These are phyloP conservation scores for Tulasnella sp. DNA, from an alignment of 768 basidiomycete species.

Conservation along the genomic window DNA sequence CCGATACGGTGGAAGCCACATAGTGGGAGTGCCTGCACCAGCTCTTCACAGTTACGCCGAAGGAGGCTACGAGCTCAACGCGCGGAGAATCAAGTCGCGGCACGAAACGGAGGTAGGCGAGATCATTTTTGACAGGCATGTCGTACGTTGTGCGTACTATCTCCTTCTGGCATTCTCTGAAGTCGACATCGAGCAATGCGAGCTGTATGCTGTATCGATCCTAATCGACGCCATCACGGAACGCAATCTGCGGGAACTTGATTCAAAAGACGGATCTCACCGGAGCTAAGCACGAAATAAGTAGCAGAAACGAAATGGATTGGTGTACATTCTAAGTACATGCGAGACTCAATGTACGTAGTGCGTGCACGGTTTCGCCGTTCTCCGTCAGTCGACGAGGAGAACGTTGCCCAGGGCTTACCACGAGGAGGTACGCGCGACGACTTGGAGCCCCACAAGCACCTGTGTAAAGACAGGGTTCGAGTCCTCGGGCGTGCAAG, in stretches of 20 bases:
- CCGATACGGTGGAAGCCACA: conserved; percentile 75
- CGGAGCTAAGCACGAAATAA: too few relatives aligned
- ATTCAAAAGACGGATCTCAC: too few relatives aligned
- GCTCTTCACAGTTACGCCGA: conserved; percentile 74
- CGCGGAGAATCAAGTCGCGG: conserved; percentile 26
- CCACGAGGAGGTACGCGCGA: too few relatives aligned
- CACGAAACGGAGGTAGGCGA: conserved; percentile 38
- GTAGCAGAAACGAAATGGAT: not conserved
- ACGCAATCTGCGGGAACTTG: too few relatives aligned
- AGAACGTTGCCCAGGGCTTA: not conserved
- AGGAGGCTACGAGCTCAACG: conserved; percentile 18
- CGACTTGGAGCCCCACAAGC: not conserved
- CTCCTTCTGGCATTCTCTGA: too few relatives aligned
- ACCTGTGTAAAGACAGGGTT: not conserved
- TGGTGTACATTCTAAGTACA: not conserved
- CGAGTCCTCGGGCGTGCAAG: not conserved
- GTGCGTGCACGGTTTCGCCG: not conserved
- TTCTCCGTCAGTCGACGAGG: not conserved
- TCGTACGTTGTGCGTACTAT: not conserved
- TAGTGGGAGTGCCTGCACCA: conserved; percentile 95
- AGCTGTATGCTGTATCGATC: too few relatives aligned
- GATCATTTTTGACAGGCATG: too few relatives aligned
- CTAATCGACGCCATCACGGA: too few relatives aligned
- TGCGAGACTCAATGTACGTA: not conserved
- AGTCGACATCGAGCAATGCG: too few relatives aligned